phyloP scores from a whole-genome alignment of 352 stramenopile species.

The Pythium grandisporangium region DNA sequence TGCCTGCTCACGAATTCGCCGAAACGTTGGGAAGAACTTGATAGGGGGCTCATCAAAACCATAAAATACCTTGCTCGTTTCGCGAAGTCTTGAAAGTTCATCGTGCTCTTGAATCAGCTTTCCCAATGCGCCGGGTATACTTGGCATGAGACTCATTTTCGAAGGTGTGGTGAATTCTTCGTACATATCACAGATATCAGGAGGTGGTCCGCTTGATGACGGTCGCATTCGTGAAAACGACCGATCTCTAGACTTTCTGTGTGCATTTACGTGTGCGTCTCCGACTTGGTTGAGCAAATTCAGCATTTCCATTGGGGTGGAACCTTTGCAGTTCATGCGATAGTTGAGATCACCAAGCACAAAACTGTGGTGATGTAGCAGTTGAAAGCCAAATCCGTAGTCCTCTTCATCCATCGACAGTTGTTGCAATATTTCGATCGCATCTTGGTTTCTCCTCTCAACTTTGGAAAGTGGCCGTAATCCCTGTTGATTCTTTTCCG shows the following conservation, averaged over 20 bases:
- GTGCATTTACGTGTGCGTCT: too few relatives aligned
- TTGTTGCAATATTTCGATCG: constrained; percentile 74
- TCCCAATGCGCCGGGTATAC: constrained; percentile 11
- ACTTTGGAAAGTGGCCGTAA: constrained; percentile 69
- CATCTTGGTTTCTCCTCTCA: constrained; percentile 70
- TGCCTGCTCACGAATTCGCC: constrained; percentile 44
- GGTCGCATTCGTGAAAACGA: too few relatives aligned
- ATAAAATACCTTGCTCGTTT: constrained; percentile 65
- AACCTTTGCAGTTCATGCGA: constrained; percentile 43
- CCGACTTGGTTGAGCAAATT: constrained; percentile 15
- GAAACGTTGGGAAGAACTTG: constrained; percentile 71
- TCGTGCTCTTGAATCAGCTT: constrained; percentile 58
- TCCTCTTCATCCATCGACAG: constrained; percentile 77
- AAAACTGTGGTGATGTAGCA: constrained; percentile 83
- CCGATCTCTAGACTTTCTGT: background rate
- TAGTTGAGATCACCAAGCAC: constrained; percentile 90
- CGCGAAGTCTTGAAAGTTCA: constrained; percentile 50
- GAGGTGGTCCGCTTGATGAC: background rate
- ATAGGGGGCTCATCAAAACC: constrained; percentile 70
- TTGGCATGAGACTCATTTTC: constrained; percentile 1
- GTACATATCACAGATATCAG: too few relatives aligned
- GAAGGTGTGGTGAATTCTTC: constrained; percentile 6
- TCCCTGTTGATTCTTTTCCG: constrained; percentile 2
- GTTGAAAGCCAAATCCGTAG: constrained; percentile 73
- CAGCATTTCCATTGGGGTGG: constrained; percentile 46